phyloP scores from a whole-genome alignment of 2,329 filamentous ascomycete genomes.

The Iodosphaeria phyllophila region DNA sequence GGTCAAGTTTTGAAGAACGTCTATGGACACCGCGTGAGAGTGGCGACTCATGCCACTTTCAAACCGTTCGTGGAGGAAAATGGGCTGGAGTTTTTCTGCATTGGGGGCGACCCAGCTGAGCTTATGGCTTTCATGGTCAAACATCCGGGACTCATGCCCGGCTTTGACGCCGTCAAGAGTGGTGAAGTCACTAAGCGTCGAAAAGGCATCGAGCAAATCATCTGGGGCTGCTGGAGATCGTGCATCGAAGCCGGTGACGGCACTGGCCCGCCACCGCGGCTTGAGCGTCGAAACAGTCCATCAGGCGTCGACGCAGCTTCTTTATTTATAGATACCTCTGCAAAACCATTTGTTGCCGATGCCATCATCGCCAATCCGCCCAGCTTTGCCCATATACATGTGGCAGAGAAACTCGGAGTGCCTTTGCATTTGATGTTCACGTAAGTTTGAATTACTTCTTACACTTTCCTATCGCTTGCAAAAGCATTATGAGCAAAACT shows the following conservation, averaged over 20 bases:
- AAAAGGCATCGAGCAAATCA: slow-evolving; percentile 47
- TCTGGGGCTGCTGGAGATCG: slow-evolving; percentile 55
- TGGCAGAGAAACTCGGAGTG: slow-evolving; percentile 44
- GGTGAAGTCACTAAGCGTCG: slow-evolving; percentile 50
- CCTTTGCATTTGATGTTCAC: slow-evolving; percentile 64
- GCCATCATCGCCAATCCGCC: slow-evolving; percentile 37
- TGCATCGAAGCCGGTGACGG: slow-evolving; percentile 56
- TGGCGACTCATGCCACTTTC: slow-evolving; percentile 36
- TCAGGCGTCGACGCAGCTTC: slow-evolving; percentile 3
- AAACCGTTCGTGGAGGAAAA: slow-evolving; percentile 29
- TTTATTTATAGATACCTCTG: slow-evolving; percentile 5
- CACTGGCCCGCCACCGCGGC: slow-evolving; percentile 20
- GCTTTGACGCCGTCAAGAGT: slow-evolving; percentile 44
- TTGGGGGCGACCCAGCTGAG: slow-evolving; percentile 34
- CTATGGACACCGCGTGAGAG: slow-evolving; percentile 32
- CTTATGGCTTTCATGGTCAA: slow-evolving; percentile 51
- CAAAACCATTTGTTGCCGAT: slow-evolving; percentile 14
- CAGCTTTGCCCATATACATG: slow-evolving; percentile 46
- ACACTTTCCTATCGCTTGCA: background rate
- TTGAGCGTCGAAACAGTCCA: slow-evolving; percentile 11
- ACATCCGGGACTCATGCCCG: slow-evolving; percentile 56
- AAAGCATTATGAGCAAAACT: background rate
- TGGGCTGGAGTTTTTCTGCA: slow-evolving; percentile 36
- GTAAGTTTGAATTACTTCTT: slow-evolving; percentile 13
- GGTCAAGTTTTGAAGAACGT: slow-evolving; percentile 27